These are phyloP conservation scores for Gautieria morchelliformis DNA, from an alignment of 768 basidiomycete genomes.

Conservation along the genomic window DNA sequence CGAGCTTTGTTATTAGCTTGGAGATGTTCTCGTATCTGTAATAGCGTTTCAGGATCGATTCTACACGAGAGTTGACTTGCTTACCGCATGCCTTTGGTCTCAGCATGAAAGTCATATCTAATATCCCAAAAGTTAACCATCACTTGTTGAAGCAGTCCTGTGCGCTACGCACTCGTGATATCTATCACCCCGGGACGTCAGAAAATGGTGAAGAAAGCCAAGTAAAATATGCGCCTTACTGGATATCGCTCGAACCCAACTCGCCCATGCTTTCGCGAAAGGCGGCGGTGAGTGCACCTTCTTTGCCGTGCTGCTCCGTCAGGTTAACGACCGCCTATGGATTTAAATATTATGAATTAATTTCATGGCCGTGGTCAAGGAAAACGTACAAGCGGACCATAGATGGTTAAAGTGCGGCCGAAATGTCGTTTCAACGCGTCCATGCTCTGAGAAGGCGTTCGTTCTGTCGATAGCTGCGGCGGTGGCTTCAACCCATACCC, in stretches of 20 bases:
- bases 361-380: neutral
- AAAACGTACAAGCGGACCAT: slow-evolving; percentile 70
- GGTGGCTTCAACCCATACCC: slow-evolving; percentile 84
- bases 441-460: slow-evolving; percentile 63
- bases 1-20: slow-evolving; percentile 61
- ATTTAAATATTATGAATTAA: slow-evolving; percentile 7
- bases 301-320: slow-evolving; percentile 86
- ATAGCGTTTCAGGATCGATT: neutral
- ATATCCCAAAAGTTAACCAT: neutral
- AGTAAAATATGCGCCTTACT: slow-evolving; percentile 30
- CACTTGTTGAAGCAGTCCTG: neutral
- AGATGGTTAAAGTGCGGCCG: slow-evolving; percentile 47
- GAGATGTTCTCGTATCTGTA: slow-evolving; percentile 83
- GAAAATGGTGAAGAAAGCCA: neutral
- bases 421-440: slow-evolving; percentile 71
- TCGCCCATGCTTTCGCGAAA: slow-evolving; percentile 64
- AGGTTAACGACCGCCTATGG: slow-evolving; percentile 75
- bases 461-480: slow-evolving; percentile 63
- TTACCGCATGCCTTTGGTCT: slow-evolving; percentile 92
- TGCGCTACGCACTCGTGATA: slow-evolving; percentile 41
- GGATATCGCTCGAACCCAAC: slow-evolving; percentile 42
- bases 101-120: slow-evolving; percentile 83
- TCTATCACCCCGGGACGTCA: slow-evolving; percentile 25
- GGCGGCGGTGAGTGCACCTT: slow-evolving; percentile 66
- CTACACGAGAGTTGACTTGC: slow-evolving; percentile 12